Percentiles rank a stretch among this genome's conserved stretches.
Evolutionary conservation across 805 yeast genomes (phyloP).

Genomic region (Pichia cephalocereana): DNA sequence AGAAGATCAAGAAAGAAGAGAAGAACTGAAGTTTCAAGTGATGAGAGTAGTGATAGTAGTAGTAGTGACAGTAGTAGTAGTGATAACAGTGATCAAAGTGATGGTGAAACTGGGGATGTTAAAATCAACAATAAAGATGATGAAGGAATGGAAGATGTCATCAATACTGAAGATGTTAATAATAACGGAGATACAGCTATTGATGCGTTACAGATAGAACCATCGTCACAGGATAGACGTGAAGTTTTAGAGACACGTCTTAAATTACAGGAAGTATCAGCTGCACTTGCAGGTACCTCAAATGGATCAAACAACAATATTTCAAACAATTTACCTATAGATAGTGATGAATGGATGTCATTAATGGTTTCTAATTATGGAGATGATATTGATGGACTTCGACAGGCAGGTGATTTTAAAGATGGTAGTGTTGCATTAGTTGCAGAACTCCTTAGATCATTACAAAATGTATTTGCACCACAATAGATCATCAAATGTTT

Average conservation of each 20-base stretch:
- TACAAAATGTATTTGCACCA: slow-evolving; percentile 2
- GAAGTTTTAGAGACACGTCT: slow-evolving; percentile 4
- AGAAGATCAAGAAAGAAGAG: slow-evolving; percentile 64
- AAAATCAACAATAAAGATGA: neutral
- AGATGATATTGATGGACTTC: slow-evolving; percentile 49
- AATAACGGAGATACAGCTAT: neutral
- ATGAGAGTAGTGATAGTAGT: slow-evolving; percentile 19
- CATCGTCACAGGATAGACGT: neutral
- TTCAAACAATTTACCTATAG: neutral
- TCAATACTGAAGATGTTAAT: neutral
- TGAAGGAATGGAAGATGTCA: neutral
- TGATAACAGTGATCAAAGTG: slow-evolving; percentile 9
- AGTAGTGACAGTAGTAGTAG: neutral
- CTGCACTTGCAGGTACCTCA: neutral
- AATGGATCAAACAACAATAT: neutral
- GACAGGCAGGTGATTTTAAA: slow-evolving; percentile 55
- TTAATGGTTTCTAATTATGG: slow-evolving; percentile 48
- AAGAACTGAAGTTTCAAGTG: slow-evolving; percentile 61
- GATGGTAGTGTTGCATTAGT: slow-evolving; percentile 18
- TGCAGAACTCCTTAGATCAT: slow-evolving; percentile 7
- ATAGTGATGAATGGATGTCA: slow-evolving; percentile 7
- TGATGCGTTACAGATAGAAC: neutral
- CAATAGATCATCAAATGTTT: too few relatives aligned
- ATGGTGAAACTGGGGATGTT: neutral
- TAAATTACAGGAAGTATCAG: neutral